Percentiles rank a stretch among this genome's conserved stretches.
phyloP scores from a whole-genome alignment of 2,329 filamentous ascomycete species.

The Thermothelomyces thermophilus region DNA sequence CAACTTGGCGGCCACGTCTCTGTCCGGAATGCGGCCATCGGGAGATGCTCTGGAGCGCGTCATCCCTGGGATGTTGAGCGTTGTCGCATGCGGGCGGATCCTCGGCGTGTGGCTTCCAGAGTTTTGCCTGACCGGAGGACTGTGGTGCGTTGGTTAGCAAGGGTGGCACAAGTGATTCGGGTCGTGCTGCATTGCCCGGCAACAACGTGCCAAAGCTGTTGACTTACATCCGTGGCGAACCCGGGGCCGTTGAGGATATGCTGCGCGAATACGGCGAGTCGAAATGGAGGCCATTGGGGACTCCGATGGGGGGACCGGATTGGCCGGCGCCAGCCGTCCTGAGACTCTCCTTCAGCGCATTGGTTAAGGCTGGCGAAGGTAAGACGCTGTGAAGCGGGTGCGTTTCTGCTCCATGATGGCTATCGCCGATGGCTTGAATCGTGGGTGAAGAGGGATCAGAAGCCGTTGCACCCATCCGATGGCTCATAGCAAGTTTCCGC shows the following conservation, averaged over 20 bases:
- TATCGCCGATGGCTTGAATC: conserved; percentile 19
- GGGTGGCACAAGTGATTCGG: conserved; percentile 3
- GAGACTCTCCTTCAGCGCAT: conserved; percentile 31
- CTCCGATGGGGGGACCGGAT: conserved; percentile 28
- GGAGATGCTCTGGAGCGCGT: conserved; percentile 93
- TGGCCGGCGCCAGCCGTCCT: conserved; percentile 34
- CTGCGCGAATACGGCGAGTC: conserved; percentile 52
- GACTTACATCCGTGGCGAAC: conserved; percentile 53
- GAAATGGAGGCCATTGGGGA: conserved; percentile 32
- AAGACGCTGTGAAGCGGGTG: conserved; percentile 8
- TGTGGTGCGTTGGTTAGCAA: conserved; percentile 30
- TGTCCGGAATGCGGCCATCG: conserved; percentile 85
- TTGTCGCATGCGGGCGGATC: conserved; percentile 77
- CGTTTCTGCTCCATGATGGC: conserved; percentile 1
- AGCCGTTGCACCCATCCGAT: conserved; percentile 30
- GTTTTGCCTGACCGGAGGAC: conserved; percentile 62
- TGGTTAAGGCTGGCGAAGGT: conserved; percentile 25
- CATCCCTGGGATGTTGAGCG: conserved; percentile 92
- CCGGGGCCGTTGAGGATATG: conserved; percentile 52
- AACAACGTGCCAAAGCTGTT: background rate
- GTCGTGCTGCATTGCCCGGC: background rate
- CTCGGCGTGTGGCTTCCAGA: conserved; percentile 73
- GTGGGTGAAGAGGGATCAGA: conserved; percentile 23
- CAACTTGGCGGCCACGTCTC: conserved; percentile 92
- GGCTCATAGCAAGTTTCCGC: conserved; percentile 28